Base-by-base conservation (phyloP, 2,329 filamentous ascomycete genomes). In the Colletotrichum viniferum region DNA sequence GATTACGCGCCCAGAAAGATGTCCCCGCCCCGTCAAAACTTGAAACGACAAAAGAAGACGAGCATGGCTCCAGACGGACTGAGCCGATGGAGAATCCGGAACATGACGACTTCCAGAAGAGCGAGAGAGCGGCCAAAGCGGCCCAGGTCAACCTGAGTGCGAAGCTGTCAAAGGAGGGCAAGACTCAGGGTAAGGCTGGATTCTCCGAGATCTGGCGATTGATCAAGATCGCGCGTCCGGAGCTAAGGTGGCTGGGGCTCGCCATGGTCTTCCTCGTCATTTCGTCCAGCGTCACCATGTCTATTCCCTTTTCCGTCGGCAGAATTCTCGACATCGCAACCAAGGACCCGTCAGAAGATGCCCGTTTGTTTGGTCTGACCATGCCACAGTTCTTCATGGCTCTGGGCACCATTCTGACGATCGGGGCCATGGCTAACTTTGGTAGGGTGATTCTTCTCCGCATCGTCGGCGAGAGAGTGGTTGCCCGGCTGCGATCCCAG, bases 221-320 rank as follows among this genome's bases (percentile, higher is more conserved):
- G 80, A 90, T 99, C 83, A 95, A 93, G 84, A 97, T 99, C 82
- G 97, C 97, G 14, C 90, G 91, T 71, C 96, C 96, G 4, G 97
- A 99, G 86, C 86, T 94, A 34, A 93, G 89, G 81, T 94, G 94
- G 84, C 91, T 99, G 18, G 89, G 88, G 8, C 85, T 94, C 77
- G 97, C 97, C 5, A 96, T 98, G 82, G 83, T 94, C 71, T 94
- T 98, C 82, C 89, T 99, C 66, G 89, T 99, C 74, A 89, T 98
- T 77, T 98, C 96, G 18, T 98, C 96, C 5, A 91, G 92, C 67
- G 96, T 99, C 79, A 98, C 96, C 73, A 98, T 99, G 94, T 96
- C 95, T 3, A 95, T 99, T 75, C 97, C 97, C 2, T 98, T 98
- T 82, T 98, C 96, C 0, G 98, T 99, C 78, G 97, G 97, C 72